Percentiles rank a stretch among this genome's conserved stretches.
Conservation (phyloP, 345 rosid species). For the Sisymbrium irio region DNA sequence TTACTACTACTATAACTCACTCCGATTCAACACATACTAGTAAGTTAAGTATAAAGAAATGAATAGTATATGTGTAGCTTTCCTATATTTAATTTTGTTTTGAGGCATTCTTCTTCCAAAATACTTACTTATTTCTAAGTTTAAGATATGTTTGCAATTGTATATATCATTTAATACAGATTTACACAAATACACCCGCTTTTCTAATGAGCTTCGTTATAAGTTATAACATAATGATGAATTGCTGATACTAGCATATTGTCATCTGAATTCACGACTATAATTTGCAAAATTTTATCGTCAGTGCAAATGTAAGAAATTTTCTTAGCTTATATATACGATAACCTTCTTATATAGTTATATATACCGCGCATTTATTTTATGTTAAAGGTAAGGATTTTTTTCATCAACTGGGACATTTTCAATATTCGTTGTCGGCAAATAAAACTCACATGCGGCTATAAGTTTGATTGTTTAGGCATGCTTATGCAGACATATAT, state of each 20-base stretch:
- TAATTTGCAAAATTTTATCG: too few relatives aligned
- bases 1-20: not conserved
- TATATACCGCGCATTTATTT: too few relatives aligned
- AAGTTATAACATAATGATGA: not conserved
- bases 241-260: not conserved
- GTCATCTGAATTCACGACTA: too few relatives aligned
- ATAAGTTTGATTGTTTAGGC: constrained; percentile 13
- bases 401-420: not conserved
- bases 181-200: not conserved
- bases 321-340: too few relatives aligned
- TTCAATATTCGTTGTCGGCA: constrained; percentile 26
- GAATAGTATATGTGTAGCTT: too few relatives aligned
- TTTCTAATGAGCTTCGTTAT: not conserved
- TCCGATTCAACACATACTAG: too few relatives aligned
- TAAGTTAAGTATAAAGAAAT: too few relatives aligned
- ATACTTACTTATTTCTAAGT: not conserved
- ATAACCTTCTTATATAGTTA: too few relatives aligned
- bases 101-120: not conserved
- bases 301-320: too few relatives aligned
- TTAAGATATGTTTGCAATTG: not conserved
- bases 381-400: not conserved
- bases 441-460: constrained; percentile 29
- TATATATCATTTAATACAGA: not conserved
- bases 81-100: too few relatives aligned
- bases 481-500: constrained; percentile 21